These are phyloP conservation scores for Fusarium avenaceum DNA, from an alignment of 2,329 filamentous ascomycete species.

Conservation along the genomic window DNA sequence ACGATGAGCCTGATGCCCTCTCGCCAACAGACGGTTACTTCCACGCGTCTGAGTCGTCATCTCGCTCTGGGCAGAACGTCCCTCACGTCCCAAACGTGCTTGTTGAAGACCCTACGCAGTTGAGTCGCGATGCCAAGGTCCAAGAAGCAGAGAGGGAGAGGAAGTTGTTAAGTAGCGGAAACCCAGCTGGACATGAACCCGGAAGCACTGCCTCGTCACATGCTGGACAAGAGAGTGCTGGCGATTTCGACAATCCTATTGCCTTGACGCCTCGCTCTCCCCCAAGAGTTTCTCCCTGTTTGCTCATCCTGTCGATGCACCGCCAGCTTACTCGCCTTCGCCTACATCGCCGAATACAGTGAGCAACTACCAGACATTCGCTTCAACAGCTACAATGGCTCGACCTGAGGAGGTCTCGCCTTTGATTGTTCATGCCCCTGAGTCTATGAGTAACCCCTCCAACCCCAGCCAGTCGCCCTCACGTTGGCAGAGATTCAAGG, in stretches of 20 bases:
- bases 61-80: constrained; percentile 51
- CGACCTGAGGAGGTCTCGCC: constrained; percentile 58
- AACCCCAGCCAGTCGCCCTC: constrained; percentile 41
- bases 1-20: constrained; percentile 55
- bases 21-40: constrained; percentile 69
- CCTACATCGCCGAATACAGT: constrained; percentile 51
- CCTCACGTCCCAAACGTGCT: constrained; percentile 63
- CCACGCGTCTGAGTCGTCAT: constrained; percentile 52
- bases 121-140: constrained; percentile 58
- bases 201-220: constrained; percentile 3
- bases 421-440: constrained; percentile 58
- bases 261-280: constrained; percentile 17
- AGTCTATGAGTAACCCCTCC: constrained; percentile 61
- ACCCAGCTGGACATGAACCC: neutral
- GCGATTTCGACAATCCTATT: constrained; percentile 4
- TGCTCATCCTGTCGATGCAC: constrained; percentile 57
- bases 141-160: constrained; percentile 61
- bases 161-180: constrained; percentile 47
- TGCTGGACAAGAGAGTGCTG: neutral
- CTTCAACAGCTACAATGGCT: constrained; percentile 56
- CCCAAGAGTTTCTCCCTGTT: constrained; percentile 19
- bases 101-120: constrained; percentile 63
- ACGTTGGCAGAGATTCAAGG: constrained; percentile 51
- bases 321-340: constrained; percentile 65
- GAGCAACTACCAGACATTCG: constrained; percentile 62